Evolutionary conservation across 2,329 filamentous ascomycete species (phyloP), one percentile per base, ranked within the genome.

Genomic region (Torrubiella hemipterigena): DNA sequence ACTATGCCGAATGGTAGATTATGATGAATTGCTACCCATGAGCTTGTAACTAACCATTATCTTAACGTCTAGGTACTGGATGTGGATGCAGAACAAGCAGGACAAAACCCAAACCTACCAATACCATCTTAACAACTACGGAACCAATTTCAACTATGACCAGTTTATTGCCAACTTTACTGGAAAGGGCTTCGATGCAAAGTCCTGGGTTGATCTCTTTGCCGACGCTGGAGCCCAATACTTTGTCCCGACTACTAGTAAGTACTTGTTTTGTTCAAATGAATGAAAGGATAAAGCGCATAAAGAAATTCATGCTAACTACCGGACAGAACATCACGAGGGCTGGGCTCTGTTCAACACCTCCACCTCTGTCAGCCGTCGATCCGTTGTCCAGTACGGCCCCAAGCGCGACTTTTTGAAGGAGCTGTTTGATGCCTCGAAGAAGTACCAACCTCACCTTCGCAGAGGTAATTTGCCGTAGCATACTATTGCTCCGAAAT

Each of bases 161-260:
- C 67, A 74, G 43, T 66, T 65, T 31, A 65, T 73, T 41, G 46
- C 51, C 4, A 55, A 67, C 35, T 74, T 72, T 48, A 73, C 65
- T 0, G 65, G 65, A 0, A 50, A 54, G 1, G 44, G 45, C 2
- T 74, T 55, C 39, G 54, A 69, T 38, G 58, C 70, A 0, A 69
- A 65, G 32, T 62, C 56, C 21, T 70, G 65, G 64, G 63, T 69
- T 2, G 64, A 69, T 39, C 54, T 70, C 1, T 62, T 70, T 33
- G 59, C 61, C 3, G 64, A 65, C 21, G 56, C 65, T 3, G 66
- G 65, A 7, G 66, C 66, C 6, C 58, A 61, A 14, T 65, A 65
- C 43, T 65, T 67, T 35, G 62, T 67, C 5, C 40, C 59, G 11
- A 61, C 58, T 0, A 55, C 57, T 2, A 65, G 34, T 28, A 31